Base-by-base conservation (phyloP, 805 yeast genomes). In the Saccharomycopsis sp. region DNA sequence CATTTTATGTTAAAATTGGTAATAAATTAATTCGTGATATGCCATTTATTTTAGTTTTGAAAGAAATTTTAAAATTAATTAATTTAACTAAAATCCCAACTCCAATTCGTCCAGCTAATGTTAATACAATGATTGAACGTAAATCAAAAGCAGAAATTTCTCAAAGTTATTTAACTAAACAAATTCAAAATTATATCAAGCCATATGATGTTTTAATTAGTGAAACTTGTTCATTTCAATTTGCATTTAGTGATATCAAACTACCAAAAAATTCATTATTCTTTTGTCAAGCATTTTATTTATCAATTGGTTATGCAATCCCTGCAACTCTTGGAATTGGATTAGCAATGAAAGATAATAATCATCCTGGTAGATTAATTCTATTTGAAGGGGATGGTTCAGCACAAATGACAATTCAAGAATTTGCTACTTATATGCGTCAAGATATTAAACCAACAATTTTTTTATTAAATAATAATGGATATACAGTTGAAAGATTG, bases 381-480 rank as follows among this genome's bases (percentile, higher is more conserved):
- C 63, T 87, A 19, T 61, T 85, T 14, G 87, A 83, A 64, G 96
- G 96, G 41, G 96, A 88, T 57, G 96, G 96, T 1, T 79, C 95
- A 2, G 89, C 95, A 2, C 95, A 85, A 63, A 83, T 88, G 95
- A 86, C 96, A 3, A 67, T 81, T 41, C 95, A 88, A 66, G 96
- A 88, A 55, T 59, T 79, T 37, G 73, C 85, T 1, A 68, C 84
- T 2, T 74, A 72, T 53, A 57, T 81, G 30, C 70, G 84, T 46
- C 63, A 70, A 46, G 64, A 67, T 15, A 65, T 80, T 31, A 72
- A 71, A 28, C 85, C 94, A 18, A 72, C 79, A 31, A 69, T 88
- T 21, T 71, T 87, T 50, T 59, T 88, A 39, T 63, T 86, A 60
- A 88, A 88, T 61, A 88, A 88, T 60, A 70, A 72, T 42, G 96